phyloP scores from a whole-genome alignment of 2,329 filamentous ascomycete genomes.

The Calonectria pseudoreteaudii region DNA sequence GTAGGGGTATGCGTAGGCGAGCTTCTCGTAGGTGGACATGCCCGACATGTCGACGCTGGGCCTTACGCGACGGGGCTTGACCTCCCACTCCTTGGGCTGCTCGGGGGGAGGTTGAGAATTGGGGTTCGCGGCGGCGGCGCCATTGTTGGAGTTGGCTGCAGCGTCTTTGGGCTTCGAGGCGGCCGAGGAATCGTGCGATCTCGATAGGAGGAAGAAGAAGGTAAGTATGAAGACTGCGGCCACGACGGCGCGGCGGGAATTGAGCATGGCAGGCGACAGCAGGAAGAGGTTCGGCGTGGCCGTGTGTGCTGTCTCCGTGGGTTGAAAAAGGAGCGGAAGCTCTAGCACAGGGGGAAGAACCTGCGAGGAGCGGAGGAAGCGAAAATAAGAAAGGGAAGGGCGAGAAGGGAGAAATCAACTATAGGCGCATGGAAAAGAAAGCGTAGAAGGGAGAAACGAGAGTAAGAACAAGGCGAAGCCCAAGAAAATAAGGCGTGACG shows the following conservation, averaged over 20 bases:
- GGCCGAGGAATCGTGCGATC: slow-evolving; percentile 60
- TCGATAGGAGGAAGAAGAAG: slow-evolving; percentile 76
- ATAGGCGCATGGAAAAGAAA: slow-evolving; percentile 38
- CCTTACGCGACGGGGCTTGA: slow-evolving; percentile 40
- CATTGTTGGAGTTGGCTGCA: slow-evolving; percentile 29
- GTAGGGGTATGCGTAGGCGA: slow-evolving; percentile 95
- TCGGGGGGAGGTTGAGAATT: slow-evolving; percentile 31
- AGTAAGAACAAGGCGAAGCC: slow-evolving; percentile 18
- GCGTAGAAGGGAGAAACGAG: slow-evolving; percentile 28
- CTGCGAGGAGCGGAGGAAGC: slow-evolving; percentile 23
- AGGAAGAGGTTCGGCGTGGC: slow-evolving; percentile 27
- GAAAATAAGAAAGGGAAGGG: slow-evolving; percentile 27
- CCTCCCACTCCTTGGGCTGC: slow-evolving; percentile 33
- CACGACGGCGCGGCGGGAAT: slow-evolving; percentile 80
- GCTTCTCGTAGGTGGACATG: slow-evolving; percentile 81
- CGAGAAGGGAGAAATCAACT: slow-evolving; percentile 30
- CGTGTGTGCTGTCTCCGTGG: slow-evolving; percentile 15
- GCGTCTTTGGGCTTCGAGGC: slow-evolving; percentile 33
- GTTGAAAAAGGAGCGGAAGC: slow-evolving; percentile 35
- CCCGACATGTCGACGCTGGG: slow-evolving; percentile 75
- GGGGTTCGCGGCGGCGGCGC: slow-evolving; percentile 37
- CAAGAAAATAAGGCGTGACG: slow-evolving; percentile 27
- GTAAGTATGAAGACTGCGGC: slow-evolving; percentile 77
- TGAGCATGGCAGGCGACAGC: slow-evolving; percentile 70
- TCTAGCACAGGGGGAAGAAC: slow-evolving; percentile 30